phyloP scores from a whole-genome alignment of 2,329 filamentous ascomycete species.

The Pseudogymnoascus sp. region DNA sequence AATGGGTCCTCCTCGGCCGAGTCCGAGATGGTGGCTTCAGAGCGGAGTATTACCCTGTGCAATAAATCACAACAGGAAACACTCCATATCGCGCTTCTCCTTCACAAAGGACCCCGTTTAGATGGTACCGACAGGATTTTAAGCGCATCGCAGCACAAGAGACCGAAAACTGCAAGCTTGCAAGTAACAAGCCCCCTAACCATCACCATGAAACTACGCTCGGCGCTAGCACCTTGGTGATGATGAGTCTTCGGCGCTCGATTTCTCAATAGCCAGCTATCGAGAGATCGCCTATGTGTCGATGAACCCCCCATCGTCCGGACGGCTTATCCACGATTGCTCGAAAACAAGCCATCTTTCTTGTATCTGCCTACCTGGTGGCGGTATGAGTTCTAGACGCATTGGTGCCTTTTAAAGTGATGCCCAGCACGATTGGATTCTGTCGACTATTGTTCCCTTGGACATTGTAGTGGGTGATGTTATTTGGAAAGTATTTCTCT shows the following conservation, averaged over 20 bases:
- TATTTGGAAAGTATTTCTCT: neutral
- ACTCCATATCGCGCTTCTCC: constrained; percentile 52
- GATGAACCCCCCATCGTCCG: neutral
- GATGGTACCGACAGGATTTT: neutral
- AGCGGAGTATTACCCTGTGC: constrained; percentile 37
- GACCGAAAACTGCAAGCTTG: neutral
- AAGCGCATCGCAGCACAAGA: neutral
- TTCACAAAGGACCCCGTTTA: constrained; percentile 39
- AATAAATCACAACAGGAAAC: constrained; percentile 24
- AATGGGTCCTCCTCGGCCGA: constrained; percentile 40
- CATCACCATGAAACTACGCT: neutral
- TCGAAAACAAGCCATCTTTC: neutral
- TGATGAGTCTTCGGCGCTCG: neutral
- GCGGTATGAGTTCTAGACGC: neutral
- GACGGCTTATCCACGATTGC: neutral
- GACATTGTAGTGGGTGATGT: neutral
- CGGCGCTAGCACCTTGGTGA: neutral
- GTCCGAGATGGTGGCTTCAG: constrained; percentile 50
- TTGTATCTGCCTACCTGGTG: neutral
- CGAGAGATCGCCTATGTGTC: neutral
- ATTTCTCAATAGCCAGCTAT: neutral
- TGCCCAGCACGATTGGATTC: constrained; percentile 10
- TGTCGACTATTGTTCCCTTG: neutral
- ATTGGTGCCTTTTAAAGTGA: constrained; percentile 9
- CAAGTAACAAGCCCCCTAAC: neutral